A percentile compares a stretch with the other conserved stretches of the same genome.
phyloP scores from a whole-genome alignment of 805 yeast genomes.

The Saturnispora ahearnii region DNA sequence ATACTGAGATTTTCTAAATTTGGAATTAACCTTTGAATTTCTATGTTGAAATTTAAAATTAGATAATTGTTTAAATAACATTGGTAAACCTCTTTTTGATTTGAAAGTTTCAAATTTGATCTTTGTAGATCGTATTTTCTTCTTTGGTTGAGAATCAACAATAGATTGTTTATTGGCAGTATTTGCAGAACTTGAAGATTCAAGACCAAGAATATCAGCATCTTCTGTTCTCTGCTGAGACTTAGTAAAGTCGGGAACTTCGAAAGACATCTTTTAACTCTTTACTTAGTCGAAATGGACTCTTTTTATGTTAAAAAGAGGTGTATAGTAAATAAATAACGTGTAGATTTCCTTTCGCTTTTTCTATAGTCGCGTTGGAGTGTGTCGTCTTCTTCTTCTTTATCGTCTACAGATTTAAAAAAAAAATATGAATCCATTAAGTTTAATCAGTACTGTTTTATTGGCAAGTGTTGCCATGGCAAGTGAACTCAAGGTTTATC shows the following conservation, averaged over 20 bases:
- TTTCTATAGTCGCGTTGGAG: too few species aligned
- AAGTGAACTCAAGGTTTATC: conserved; percentile 23
- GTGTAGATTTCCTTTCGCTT: not conserved
- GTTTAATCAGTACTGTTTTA: not conserved
- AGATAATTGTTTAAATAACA: conserved; percentile 32
- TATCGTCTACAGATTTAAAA: not conserved
- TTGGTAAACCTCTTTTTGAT: conserved; percentile 49
- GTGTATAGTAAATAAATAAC: not conserved
- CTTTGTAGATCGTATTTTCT: conserved; percentile 28
- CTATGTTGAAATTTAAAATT: conserved; percentile 26
- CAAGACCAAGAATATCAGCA: conserved; percentile 24
- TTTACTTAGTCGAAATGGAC: too few species aligned
- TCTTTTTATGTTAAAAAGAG: not conserved
- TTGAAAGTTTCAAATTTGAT: conserved; percentile 45
- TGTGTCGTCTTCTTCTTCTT: not conserved
- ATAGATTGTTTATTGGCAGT: not conserved
- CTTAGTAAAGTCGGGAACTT: not conserved
- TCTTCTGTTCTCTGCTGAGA: conserved; percentile 8
- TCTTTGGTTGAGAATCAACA: conserved; percentile 16
- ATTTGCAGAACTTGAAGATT: not conserved
- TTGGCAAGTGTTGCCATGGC: not conserved
- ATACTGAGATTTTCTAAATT: conserved; percentile 12
- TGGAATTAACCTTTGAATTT: conserved; percentile 12
- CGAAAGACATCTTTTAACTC: not conserved
- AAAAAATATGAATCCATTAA: not conserved